phyloP scores from a whole-genome alignment of 768 basidiomycete genomes.

The Lyophyllum shimeji region DNA sequence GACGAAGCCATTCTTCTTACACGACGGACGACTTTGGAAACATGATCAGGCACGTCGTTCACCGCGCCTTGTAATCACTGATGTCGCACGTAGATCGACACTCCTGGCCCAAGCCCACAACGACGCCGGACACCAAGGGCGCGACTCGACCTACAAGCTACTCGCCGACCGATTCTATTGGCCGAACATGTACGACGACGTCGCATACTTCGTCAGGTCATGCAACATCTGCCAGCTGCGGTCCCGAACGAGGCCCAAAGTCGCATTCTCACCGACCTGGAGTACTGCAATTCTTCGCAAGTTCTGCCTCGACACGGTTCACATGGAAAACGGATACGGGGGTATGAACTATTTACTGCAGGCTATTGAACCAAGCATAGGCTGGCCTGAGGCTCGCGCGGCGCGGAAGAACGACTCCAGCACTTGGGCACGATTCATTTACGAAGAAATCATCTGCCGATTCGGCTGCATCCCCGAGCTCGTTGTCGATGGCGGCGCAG shows the following conservation, averaged over 20 bases:
- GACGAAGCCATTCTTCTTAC: slow-evolving; percentile 11
- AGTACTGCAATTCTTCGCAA: slow-evolving; percentile 22
- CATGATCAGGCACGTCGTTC: slow-evolving; percentile 5
- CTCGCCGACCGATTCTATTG: slow-evolving; percentile 30
- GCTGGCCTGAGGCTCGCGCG: slow-evolving; percentile 20
- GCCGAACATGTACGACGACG: slow-evolving; percentile 21
- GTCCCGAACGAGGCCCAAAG: slow-evolving; percentile 14
- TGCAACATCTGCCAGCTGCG: slow-evolving; percentile 25
- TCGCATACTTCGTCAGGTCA: neutral
- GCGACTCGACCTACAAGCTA: slow-evolving; percentile 21
- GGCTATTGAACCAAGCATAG: slow-evolving; percentile 17
- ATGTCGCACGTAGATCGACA: slow-evolving; percentile 3
- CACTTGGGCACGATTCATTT: slow-evolving; percentile 23
- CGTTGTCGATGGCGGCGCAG: slow-evolving; percentile 24
- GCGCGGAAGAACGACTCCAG: slow-evolving; percentile 26
- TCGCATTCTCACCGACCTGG: slow-evolving; percentile 20
- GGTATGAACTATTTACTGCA: slow-evolving; percentile 17
- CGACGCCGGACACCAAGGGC: slow-evolving; percentile 26
- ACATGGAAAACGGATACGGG: slow-evolving; percentile 24
- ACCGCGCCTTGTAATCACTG: slow-evolving; percentile 25
- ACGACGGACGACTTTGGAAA: slow-evolving; percentile 19
- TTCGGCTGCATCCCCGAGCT: slow-evolving; percentile 8
- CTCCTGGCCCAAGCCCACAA: slow-evolving; percentile 27
- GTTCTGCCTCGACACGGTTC: slow-evolving; percentile 26
- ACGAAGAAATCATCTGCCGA: slow-evolving; percentile 17